Evolutionary conservation across 371 early-diverging fungal genomes (phyloP).

Genomic region (Haplosporangium sp.): DNA sequence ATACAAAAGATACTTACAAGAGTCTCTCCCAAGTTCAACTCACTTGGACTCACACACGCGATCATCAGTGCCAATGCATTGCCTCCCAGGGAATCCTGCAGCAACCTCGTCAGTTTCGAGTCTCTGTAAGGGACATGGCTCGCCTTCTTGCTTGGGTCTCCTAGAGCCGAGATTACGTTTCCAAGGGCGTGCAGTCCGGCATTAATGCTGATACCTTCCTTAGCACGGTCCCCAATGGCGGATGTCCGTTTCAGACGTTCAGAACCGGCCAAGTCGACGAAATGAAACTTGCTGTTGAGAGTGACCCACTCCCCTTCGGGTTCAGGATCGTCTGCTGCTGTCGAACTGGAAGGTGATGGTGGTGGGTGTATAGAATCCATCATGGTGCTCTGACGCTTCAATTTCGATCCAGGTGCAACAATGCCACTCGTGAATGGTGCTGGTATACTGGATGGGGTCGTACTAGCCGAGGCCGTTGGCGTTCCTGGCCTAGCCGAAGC

Average conservation of each 20-base stretch:
- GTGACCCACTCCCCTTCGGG: slow-evolving; percentile 65
- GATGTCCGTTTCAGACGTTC: slow-evolving; percentile 98
- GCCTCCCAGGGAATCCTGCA: slow-evolving; percentile 97
- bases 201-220: slow-evolving; percentile 99
- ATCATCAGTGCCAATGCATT: slow-evolving; percentile 93
- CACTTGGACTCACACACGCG: slow-evolving; percentile 90
- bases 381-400: slow-evolving; percentile 39
- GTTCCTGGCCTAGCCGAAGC: slow-evolving; percentile 48
- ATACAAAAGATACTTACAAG: slow-evolving; percentile 24
- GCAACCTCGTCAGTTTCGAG: slow-evolving; percentile 95
- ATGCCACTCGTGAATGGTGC: slow-evolving; percentile 47
- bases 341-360: background rate
- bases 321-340: slow-evolving; percentile 26
- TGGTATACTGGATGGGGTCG: slow-evolving; percentile 34
- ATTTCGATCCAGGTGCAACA: slow-evolving; percentile 44
- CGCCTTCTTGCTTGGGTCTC: slow-evolving; percentile 76
- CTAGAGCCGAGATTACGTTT: slow-evolving; percentile 99
- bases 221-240: slow-evolving; percentile 93
- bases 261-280: slow-evolving; percentile 99
- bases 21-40: slow-evolving; percentile 88
- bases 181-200: slow-evolving; percentile 97
- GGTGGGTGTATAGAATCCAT: slow-evolving; percentile 8
- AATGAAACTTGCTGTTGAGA: slow-evolving; percentile 94
- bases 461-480: slow-evolving; percentile 22
- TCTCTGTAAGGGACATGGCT: slow-evolving; percentile 96